Evolutionary conservation across 2,329 filamentous ascomycete species (phyloP).

Genomic region (Chaetomiaceae sp.): DNA sequence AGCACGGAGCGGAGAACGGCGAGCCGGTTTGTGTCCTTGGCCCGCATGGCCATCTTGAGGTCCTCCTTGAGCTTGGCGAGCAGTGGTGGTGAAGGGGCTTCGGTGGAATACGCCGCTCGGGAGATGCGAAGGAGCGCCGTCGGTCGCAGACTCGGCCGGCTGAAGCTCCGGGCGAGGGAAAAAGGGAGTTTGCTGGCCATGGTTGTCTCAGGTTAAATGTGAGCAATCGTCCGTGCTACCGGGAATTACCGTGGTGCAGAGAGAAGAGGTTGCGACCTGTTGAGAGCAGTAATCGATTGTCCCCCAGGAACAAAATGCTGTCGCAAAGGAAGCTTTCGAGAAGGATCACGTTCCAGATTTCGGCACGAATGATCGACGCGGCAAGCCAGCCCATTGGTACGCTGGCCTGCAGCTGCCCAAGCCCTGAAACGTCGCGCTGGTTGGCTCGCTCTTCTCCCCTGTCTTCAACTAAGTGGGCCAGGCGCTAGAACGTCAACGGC

Average conservation of each 20-base stretch:
- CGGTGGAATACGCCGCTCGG: constrained; percentile 27
- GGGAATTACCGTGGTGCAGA: too few relatives aligned
- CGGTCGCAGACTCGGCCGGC: constrained; percentile 11
- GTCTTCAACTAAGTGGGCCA: neutral
- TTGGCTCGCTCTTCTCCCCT: too few relatives aligned
- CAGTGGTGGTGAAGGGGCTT: constrained; percentile 39
- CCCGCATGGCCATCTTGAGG: constrained; percentile 60
- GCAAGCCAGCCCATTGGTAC: constrained; percentile 13
- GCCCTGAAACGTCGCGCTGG: neutral
- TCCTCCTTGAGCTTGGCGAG: constrained; percentile 52
- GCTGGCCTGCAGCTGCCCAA: neutral
- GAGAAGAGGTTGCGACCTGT: too few relatives aligned
- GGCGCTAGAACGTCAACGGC: neutral
- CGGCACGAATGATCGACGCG: constrained; percentile 2
- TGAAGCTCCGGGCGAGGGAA: constrained; percentile 11
- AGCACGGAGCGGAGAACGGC: constrained; percentile 63
- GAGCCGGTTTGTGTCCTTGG: constrained; percentile 58
- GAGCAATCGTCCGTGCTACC: neutral
- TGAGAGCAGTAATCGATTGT: neutral
- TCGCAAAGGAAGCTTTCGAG: neutral
- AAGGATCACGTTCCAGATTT: neutral
- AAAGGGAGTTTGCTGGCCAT: constrained; percentile 18
- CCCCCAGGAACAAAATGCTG: neutral
- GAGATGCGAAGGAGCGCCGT: constrained; percentile 2
- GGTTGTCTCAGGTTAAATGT: neutral